These are phyloP conservation scores for Alternaria consortialis DNA, from an alignment of 2,329 filamentous ascomycete genomes.

Conservation along the genomic window DNA sequence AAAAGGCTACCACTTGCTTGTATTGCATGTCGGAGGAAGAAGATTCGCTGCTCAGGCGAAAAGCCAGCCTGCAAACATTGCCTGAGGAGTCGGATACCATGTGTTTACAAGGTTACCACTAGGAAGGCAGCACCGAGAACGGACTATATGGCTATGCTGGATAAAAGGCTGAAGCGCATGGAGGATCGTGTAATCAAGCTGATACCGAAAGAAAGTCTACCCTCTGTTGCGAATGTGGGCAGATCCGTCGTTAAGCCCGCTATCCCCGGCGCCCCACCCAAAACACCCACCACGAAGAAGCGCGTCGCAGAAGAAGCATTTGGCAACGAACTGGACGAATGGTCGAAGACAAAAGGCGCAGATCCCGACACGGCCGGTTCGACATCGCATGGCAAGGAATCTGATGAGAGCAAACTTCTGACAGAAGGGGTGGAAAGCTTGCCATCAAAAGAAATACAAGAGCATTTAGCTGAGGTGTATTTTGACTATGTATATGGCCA, in stretches of 20 bases:
- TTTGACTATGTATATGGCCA: constrained; percentile 97
- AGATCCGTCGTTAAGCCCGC: constrained; percentile 87
- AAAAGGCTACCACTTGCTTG: constrained; percentile 93
- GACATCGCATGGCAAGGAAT: constrained; percentile 57
- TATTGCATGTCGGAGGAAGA: constrained; percentile 94
- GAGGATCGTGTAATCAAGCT: constrained; percentile 97
- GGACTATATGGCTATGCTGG: constrained; percentile 99
- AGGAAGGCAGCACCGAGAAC: constrained; percentile 93
- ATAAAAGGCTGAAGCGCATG: constrained; percentile 95
- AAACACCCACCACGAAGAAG: constrained; percentile 73
- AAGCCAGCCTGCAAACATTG: constrained; percentile 98
- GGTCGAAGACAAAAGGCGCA: constrained; percentile 69
- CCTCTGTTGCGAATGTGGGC: constrained; percentile 71
- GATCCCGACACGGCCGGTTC: constrained; percentile 64
- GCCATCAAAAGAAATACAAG: constrained; percentile 86
- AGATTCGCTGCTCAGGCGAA: constrained; percentile 96
- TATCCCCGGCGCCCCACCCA: constrained; percentile 65
- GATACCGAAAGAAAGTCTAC: constrained; percentile 85
- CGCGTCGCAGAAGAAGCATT: constrained; percentile 88
- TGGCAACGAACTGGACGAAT: constrained; percentile 79
- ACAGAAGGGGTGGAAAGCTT: constrained; percentile 84
- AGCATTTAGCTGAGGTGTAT: constrained; percentile 92
- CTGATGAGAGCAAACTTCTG: constrained; percentile 78
- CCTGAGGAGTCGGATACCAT: constrained; percentile 88
- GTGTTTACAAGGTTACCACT: constrained; percentile 96